Base-by-base conservation (phyloP, 1,284 basidiomycete species). In the Tremellales sp. region DNA sequence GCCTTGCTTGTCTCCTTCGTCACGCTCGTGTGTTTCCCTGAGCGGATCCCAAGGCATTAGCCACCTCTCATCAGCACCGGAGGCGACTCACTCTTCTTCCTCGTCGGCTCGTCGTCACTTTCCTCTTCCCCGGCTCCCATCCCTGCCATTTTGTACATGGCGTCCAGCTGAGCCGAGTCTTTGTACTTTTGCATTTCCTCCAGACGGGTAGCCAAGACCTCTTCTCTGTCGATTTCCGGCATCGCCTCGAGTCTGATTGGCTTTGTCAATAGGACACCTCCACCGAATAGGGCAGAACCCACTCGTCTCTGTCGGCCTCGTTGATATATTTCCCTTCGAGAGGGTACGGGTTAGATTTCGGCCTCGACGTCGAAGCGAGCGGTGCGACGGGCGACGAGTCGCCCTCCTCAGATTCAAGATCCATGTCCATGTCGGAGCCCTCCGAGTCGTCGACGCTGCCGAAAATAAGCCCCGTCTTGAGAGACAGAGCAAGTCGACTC, bases 311-410 rank as follows among this genome's bases (percentile, higher is more conserved):
- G 68, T 97, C 93, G 4, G 76, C 78, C 58, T 89, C 87, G 61
- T 91, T 82, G 48, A 81, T 80, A 68, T 88, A 97, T 70, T 90
- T 89, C 38, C 88, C 89, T 60, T 95, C 92, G 18, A 94, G 74
- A 0, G 90, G 92, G 66, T 90, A 97, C 4, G 84, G 84, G 58
- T 88, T 86, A 21, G 31, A 5, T 33, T 29, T 33, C n/a, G 45
- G 18, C 24, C 32, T 39, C 27, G 47, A 45, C 26, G 26, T 19
- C 33, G 35, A 27, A 8, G 40, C 33, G 12, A 43, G 35, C 22
- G 50, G 40, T 40, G 24, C n/a, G n/a, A n/a, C n/a, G n/a, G n/a
- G n/a, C n/a, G n/a, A n/a, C n/a, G n/a, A n/a, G n/a, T n/a, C n/a
- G 13, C 63, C 65, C 27, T 63, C 63, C 16, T 64, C 63, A 5